A percentile compares a stretch with the other conserved stretches of the same genome.
phyloP scores from a whole-genome alignment of 345 rosid species.

The Sonneratia caseolaris region DNA sequence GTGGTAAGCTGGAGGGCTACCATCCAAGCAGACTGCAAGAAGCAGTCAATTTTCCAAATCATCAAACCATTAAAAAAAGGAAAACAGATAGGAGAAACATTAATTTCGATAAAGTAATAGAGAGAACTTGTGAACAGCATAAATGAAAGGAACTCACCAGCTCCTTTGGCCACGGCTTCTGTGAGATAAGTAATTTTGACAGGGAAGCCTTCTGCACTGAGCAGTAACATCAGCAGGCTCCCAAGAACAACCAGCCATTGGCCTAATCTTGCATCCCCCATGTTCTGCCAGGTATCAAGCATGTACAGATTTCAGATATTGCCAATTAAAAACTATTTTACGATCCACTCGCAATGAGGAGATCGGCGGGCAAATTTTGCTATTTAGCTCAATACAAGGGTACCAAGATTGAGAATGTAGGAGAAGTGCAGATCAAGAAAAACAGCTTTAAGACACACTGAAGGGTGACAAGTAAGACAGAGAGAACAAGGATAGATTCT shows the following conservation, averaged over 20 bases:
- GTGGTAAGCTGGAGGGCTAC: slow-evolving; percentile 95
- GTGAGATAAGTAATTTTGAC: slow-evolving; percentile 49
- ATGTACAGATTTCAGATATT: no score
- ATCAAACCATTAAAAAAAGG: neutral
- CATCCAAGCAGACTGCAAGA: slow-evolving; percentile 81
- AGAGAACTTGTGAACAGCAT: neutral
- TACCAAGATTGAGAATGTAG: no score
- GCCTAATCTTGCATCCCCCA: slow-evolving; percentile 1
- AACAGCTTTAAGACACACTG: no score
- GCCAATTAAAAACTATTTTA: no score
- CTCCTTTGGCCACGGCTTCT: slow-evolving; percentile 71
- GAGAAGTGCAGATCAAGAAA: no score
- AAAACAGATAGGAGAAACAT: neutral
- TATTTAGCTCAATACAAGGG: no score
- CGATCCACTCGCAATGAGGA: no score
- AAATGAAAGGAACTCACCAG: slow-evolving; percentile 39
- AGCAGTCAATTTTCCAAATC: neutral
- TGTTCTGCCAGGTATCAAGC: neutral
- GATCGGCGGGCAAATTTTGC: no score
- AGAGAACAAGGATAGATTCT: no score
- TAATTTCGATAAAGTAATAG: neutral
- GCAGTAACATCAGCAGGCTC: neutral
- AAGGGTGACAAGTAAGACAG: no score
- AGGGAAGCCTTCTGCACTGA: slow-evolving; percentile 7
- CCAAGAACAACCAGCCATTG: neutral